Percentiles rank a stretch among this genome's conserved stretches.
Conservation (phyloP, 2,329 filamentous ascomycete species). For the Verticillium zaregamsianum region DNA sequence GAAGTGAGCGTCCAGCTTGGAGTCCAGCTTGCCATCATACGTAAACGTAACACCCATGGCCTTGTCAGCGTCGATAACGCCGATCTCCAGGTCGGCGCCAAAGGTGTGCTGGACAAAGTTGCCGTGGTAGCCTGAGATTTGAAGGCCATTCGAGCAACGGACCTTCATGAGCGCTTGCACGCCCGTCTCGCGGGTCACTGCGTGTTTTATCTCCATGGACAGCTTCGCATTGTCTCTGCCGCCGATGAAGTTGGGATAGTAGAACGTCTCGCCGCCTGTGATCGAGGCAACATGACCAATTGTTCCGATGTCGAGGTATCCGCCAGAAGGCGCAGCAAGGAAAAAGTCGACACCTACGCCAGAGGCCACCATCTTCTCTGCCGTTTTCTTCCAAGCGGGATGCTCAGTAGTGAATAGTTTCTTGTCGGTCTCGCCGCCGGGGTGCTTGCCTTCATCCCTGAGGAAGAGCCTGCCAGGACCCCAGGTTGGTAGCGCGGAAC, state of each 20-base stretch:
- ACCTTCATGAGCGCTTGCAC: constrained; percentile 98
- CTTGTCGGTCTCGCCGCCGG: constrained; percentile 84
- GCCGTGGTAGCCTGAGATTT: constrained; percentile 90
- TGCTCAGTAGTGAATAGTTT: constrained; percentile 90
- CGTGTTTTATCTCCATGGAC: constrained; percentile 78
- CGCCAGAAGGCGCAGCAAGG: constrained; percentile 82
- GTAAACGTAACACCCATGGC: constrained; percentile 86
- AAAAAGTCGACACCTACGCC: constrained; percentile 94
- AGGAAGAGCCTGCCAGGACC: constrained; percentile 82
- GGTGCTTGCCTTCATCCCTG: constrained; percentile 82
- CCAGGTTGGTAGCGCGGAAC: constrained; percentile 85
- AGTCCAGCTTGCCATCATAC: constrained; percentile 96
- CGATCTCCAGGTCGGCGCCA: constrained; percentile 90
- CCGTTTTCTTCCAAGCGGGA: constrained; percentile 78
- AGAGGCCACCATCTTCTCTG: constrained; percentile 80
- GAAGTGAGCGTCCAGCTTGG: constrained; percentile 96
- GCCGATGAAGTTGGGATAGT: constrained; percentile 93
- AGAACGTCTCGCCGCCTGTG: constrained; percentile 93
- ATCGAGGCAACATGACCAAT: constrained; percentile 82
- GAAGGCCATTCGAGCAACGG: constrained; percentile 91
- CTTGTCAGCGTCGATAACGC: constrained; percentile 89
- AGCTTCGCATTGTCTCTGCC: constrained; percentile 82
- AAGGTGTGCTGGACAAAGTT: constrained; percentile 96
- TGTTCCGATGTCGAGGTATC: constrained; percentile 89
- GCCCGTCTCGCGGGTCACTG: constrained; percentile 83